Conservation (phyloP, 1,284 basidiomycete genomes). For the Cryptococcus amylolentus region DNA sequence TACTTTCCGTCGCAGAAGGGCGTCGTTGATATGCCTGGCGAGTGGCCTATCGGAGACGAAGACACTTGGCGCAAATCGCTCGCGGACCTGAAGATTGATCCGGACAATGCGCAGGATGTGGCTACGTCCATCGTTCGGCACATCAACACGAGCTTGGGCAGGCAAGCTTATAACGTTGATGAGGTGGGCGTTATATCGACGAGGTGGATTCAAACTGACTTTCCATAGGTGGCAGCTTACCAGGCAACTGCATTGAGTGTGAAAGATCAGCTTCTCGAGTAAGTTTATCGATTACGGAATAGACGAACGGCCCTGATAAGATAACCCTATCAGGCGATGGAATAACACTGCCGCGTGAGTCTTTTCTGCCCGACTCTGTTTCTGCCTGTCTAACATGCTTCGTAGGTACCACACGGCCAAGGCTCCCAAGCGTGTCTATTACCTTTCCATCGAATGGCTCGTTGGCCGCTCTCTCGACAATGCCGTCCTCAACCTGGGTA, state of each 20-base stretch:
- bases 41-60: slow-evolving; percentile 82
- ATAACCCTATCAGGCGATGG: slow-evolving; percentile 35
- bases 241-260: slow-evolving; percentile 60
- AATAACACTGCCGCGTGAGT: slow-evolving; percentile 46
- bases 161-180: slow-evolving; percentile 83
- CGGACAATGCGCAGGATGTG: slow-evolving; percentile 57
- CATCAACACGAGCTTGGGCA: slow-evolving; percentile 77
- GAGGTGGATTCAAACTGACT: background rate
- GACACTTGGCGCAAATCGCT: slow-evolving; percentile 66
- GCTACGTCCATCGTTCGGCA: slow-evolving; percentile 75
- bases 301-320: background rate
- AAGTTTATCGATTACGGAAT: background rate
- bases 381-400: background rate
- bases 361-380: background rate
- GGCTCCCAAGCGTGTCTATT: slow-evolving; percentile 64
- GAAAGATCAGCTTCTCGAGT: slow-evolving; percentile 70
- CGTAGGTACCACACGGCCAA: slow-evolving; percentile 43
- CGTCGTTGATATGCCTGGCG: slow-evolving; percentile 63
- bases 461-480: slow-evolving; percentile 85
- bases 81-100: slow-evolving; percentile 31
- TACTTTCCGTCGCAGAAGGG: slow-evolving; percentile 56
- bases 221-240: slow-evolving; percentile 46
- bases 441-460: slow-evolving; percentile 69
- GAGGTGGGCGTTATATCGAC: slow-evolving; percentile 55
- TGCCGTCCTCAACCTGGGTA: slow-evolving; percentile 77